These are phyloP conservation scores for Ophiosphaerella narmari DNA, from an alignment of 2,329 filamentous ascomycete genomes.

Conservation along the genomic window DNA sequence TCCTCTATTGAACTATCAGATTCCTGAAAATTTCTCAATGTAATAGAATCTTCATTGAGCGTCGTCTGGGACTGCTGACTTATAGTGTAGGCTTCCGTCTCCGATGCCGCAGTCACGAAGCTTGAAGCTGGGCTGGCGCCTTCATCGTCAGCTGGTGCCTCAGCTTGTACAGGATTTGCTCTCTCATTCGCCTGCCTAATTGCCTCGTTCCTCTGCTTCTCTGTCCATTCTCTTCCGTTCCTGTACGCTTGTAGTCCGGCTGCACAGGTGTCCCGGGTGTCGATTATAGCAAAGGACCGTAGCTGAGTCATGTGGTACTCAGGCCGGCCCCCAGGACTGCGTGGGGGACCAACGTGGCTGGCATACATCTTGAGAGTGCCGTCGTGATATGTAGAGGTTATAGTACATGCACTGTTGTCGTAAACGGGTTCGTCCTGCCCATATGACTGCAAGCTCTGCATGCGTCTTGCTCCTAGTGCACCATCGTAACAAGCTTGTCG, in stretches of 20 bases:
- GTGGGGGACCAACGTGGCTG: constrained; percentile 44
- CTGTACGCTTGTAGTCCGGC: constrained; percentile 14
- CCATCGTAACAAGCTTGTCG: no score
- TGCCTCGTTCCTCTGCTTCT: constrained; percentile 17
- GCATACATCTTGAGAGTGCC: constrained; percentile 48
- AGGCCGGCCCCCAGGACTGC: constrained; percentile 32
- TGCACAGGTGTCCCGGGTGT: constrained; percentile 11
- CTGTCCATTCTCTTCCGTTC: constrained; percentile 17
- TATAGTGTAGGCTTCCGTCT: constrained; percentile 17
- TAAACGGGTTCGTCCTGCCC: no score
- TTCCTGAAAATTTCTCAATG: not conserved
- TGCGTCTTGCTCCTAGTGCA: no score
- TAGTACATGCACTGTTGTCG: no score
- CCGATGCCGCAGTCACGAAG: constrained; percentile 20
- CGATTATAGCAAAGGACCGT: constrained; percentile 9
- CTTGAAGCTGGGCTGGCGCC: constrained; percentile 16
- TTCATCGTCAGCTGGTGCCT: constrained; percentile 6
- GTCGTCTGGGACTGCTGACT: constrained; percentile 16
- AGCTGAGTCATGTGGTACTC: constrained; percentile 51
- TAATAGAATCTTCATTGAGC: constrained; percentile 13
- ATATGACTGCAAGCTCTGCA: no score
- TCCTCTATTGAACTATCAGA: no score
- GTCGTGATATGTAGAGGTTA: constrained; percentile 38
- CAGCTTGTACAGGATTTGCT: constrained; percentile 10
- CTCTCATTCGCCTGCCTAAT: constrained; percentile 21